Base-by-base conservation (phyloP, 331 rosid genomes). In the Acacia pycnantha region DNA sequence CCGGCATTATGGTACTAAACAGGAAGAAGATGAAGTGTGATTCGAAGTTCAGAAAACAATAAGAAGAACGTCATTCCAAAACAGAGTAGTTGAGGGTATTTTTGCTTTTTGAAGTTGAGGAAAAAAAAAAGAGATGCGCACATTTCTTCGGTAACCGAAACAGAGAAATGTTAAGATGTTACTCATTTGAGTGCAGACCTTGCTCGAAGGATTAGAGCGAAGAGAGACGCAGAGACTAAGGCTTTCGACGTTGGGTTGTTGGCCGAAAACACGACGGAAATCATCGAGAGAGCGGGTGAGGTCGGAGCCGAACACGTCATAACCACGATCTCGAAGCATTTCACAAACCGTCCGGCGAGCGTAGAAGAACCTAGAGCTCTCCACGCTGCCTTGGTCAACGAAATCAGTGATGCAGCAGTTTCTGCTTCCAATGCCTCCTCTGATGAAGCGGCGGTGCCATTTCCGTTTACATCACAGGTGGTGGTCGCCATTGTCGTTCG, bases 271-370 rank as follows among this genome's bases (percentile, higher is more conserved):
- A 18, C 81, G 46, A 11, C 80, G 88, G 71, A 88, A 90, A 8
- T 84, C 85, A 3, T 37, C 1, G 21, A 88, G 84, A 0, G 91
- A 71, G 31, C 73, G 81, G 70, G 82, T 46, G 33, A 90, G 81
- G 18, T 88, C 88, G 0, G 80, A 44, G 29, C 69, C 70, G 2
- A 82, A 56, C 31, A 90, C 91, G 19, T 48, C 81, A 81, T 86
- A 90, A 66, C 93, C 89, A 70, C 91, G 83, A 59, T 86, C 93
- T 1, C 8, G 51, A 5, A 90, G 90, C 93, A 90, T 88, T 22
- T 90, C 91, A 54, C 78, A 8, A 26, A 77, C 71, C 18, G 90
- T 90, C 43, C 46, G 76, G 15, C 87, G 85, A 18, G 75, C 73
- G 35, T 68, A 27, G 70, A 46, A 88, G 87, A 72, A 88, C 6